Base-by-base conservation (phyloP, 129 eudicot species). In the Flaveria brownii region DNA sequence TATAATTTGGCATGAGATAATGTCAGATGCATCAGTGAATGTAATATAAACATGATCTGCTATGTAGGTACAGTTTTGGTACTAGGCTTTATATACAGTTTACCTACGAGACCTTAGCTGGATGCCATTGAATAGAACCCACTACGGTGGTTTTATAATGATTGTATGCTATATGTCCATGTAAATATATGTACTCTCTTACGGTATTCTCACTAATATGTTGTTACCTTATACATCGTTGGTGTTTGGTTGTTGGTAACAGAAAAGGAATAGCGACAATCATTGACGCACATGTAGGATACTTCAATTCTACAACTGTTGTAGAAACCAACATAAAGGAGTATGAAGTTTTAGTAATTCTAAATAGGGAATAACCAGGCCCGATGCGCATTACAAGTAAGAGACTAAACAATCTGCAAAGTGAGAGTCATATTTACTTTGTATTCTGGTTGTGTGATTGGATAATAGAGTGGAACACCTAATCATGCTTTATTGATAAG, bases 41-140 rank as follows among this genome's bases (percentile, higher is more conserved):
- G 43, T 28, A 67, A 66, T 54, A 43, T 72, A 50, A 49, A 20
- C 72, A n/a, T 64, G 50, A 74, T 79, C 71, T 80, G 50, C 70
- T 71, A 39, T 70, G 57, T 46, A 74, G 83, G 78, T 79, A 79
- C 73, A 80, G 73, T 66, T 80, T 80, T 80, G 84, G 56, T 74
- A 68, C 72, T 74, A 67, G 80, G 74, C 68, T 80, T 66, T 80
- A 68, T 80, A 67, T 74, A 63, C 33, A 36, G 64, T 75, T 64
- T 75, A 75, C 80, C 42, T 30, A 65, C 64, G 72, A 45, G 73
- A 65, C 62, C 71, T 46, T 75, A 62, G 20, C 67, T 61, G 17
- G 78, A 46, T 74, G 78, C 78, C 78, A 39, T 39, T 41, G 15
- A 36, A 62, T 65, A 64, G 36, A 65, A 76, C 52, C 50, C 50